Conservation (phyloP, 345 rosid species). For the Hibiscus tridactylites region DNA sequence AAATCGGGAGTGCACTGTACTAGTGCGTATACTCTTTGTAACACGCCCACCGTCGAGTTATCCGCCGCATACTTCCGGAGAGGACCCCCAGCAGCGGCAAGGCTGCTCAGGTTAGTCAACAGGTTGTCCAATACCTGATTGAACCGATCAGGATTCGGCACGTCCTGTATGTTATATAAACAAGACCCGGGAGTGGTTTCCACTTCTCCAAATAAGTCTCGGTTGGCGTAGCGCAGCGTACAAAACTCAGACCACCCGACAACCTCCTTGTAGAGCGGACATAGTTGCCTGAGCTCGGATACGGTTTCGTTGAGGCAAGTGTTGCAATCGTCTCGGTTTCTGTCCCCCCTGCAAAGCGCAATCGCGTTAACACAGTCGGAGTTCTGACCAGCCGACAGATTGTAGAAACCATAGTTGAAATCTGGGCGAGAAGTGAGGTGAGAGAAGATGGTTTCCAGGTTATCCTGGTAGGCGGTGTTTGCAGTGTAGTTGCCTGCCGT, state of each 20-base stretch:
- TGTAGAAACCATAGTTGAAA: slow-evolving; percentile 18
- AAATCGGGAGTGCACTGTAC: slow-evolving; percentile 58
- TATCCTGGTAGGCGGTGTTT: slow-evolving; percentile 8
- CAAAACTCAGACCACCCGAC: slow-evolving; percentile 33
- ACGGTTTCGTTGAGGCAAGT: slow-evolving; percentile 22
- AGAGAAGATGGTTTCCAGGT: slow-evolving; percentile 18
- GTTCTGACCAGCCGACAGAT: not conserved
- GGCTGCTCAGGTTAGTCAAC: not conserved
- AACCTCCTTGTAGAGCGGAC: slow-evolving; percentile 32
- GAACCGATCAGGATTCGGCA: slow-evolving; percentile 15
- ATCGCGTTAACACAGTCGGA: slow-evolving; percentile 27
- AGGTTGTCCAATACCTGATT: slow-evolving; percentile 18
- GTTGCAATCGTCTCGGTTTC: slow-evolving; percentile 19
- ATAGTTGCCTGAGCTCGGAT: slow-evolving; percentile 12
- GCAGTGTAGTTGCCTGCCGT: not conserved
- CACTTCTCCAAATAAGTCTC: slow-evolving; percentile 15
- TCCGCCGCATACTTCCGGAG: slow-evolving; percentile 9
- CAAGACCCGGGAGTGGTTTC: slow-evolving; percentile 12
- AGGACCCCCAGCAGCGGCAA: not conserved
- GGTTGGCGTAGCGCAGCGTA: slow-evolving; percentile 39
- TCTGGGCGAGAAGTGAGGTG: not conserved
- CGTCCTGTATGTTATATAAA: slow-evolving; percentile 8
- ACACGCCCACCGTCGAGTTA: not conserved
- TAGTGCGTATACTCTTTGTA: slow-evolving; percentile 14
- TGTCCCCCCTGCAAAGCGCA: slow-evolving; percentile 39